Base-by-base conservation (phyloP, 345 rosid species). In the Euphorbia tirucalli region DNA sequence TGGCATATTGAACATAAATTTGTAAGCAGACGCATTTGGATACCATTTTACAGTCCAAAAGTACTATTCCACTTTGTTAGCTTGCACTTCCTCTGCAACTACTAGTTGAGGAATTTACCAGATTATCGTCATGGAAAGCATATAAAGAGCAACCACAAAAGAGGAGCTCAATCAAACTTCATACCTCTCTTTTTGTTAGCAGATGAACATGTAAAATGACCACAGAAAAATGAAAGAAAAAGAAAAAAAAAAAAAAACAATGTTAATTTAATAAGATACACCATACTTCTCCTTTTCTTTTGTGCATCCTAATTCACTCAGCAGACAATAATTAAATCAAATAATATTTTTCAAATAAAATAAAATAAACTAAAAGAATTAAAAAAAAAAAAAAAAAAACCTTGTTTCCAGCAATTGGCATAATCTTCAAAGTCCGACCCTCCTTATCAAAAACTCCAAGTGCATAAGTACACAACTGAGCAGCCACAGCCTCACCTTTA, bases 351-450 rank as follows among this genome's bases (percentile, higher is more conserved):
- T n/a, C n/a, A n/a, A n/a, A n/a, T n/a, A n/a, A n/a, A n/a, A n/a
- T n/a, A n/a, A n/a, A n/a, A n/a, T n/a, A n/a, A n/a, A n/a, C n/a
- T n/a, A n/a, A n/a, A n/a, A n/a, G n/a, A n/a, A 32, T 2, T 32
- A 32, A 32, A 32, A 21, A 31, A 11, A 41, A 11, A n/a, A 13
- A 54, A 54, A n/a, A 43, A 18, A 46, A 68, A 63, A 91, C 97
- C 97, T 90, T 94, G 62, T 90, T 83, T 63, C 89, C 70, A 77
- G 93, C 96, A 79, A 94, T 74, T 2, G 98, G 96, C 69, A 90
- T 63, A 79, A 89, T 75, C 80, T 66, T 90, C 81, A 94, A 77
- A 13, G 86, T 85, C 71, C 77, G 79, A 21, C 83, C 74, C 61
- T 80, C 82, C 84, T 84, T 94, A 68, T 94, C 94, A n/a, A 91